These are phyloP conservation scores for Boletus reticulatus DNA, from an alignment of 768 basidiomycete genomes.

Conservation along the genomic window DNA sequence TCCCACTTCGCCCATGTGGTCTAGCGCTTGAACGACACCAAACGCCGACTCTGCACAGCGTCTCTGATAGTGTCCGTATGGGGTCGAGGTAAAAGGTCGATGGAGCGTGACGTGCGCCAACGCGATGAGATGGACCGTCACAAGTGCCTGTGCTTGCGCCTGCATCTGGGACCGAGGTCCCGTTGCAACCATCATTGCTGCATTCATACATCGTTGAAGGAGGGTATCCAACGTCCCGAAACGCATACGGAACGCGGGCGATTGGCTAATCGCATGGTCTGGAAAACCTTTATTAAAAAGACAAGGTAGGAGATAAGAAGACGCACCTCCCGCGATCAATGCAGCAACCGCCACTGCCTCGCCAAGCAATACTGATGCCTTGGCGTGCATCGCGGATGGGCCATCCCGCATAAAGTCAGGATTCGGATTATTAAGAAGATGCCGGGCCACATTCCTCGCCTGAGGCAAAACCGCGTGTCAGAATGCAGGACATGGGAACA, in stretches of 20 bases:
- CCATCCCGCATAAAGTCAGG: constrained; percentile 11
- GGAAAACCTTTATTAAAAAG: not conserved
- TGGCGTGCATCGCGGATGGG: constrained; percentile 20
- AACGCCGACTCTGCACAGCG: constrained; percentile 18
- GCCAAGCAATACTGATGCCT: constrained; percentile 35
- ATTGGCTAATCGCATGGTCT: constrained; percentile 45
- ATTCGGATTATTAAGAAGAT: constrained; percentile 17
- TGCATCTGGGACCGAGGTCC: not conserved
- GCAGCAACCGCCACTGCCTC: constrained; percentile 29
- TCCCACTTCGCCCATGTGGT: constrained; percentile 8
- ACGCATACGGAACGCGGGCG: constrained; percentile 40
- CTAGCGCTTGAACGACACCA: constrained; percentile 13
- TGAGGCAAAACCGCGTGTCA: not conserved
- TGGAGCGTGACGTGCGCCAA: constrained; percentile 28
- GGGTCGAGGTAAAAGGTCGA: constrained; percentile 13
- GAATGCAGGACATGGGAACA: not conserved
- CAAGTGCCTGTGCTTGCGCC: constrained; percentile 2
- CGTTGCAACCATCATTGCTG: constrained; percentile 7
- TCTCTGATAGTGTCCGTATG: constrained; percentile 9
- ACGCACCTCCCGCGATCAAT: constrained; percentile 30
- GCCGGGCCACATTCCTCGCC: constrained; percentile 12
- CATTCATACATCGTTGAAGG: constrained; percentile 33
- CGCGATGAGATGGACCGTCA: constrained; percentile 20
- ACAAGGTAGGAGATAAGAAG: not conserved
- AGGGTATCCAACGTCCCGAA: constrained; percentile 47